Conservation (phyloP, 768 basidiomycete genomes). For the Collybia mongolica region DNA sequence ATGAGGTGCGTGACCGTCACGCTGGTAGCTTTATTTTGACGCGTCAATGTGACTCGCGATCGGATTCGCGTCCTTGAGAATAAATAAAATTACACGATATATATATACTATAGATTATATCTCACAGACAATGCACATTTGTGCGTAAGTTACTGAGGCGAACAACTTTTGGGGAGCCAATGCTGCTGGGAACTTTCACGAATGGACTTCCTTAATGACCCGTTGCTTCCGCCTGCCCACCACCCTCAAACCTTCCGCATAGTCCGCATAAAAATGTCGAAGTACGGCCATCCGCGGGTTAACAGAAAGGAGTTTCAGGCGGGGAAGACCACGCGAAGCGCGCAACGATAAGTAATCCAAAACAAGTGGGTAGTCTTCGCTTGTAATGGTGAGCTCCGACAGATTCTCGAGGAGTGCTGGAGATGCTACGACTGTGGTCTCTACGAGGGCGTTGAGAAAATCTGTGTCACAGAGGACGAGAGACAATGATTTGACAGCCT, state of each 20-base stretch:
- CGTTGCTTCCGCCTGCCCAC: slow-evolving; percentile 1
- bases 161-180: too few relatives aligned
- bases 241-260: slow-evolving; percentile 5
- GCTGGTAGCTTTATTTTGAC: neutral
- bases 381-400: slow-evolving; percentile 13
- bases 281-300: slow-evolving; percentile 14
- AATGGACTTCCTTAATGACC: too few relatives aligned
- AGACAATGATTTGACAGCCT: slow-evolving; percentile 8
- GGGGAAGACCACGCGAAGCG: slow-evolving; percentile 9
- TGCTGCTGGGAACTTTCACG: too few relatives aligned
- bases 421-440: slow-evolving; percentile 4
- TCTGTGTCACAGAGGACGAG: slow-evolving; percentile 12
- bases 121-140: too few relatives aligned
- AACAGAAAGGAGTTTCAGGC: slow-evolving; percentile 10
- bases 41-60: slow-evolving; percentile 3
- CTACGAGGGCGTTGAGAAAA: slow-evolving; percentile 11
- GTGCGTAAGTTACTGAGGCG: too few relatives aligned
- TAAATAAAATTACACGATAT: neutral
- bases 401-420: slow-evolving; percentile 3
- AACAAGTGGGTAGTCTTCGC: slow-evolving; percentile 10
- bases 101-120: neutral
- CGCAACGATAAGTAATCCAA: slow-evolving; percentile 13
- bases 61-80: neutral
- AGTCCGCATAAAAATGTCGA: slow-evolving; percentile 9
- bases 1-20: slow-evolving; percentile 11